Evolutionary conservation across 139 green algal species (phyloP).

Genomic region (Mychonastes homosphaera): DNA sequence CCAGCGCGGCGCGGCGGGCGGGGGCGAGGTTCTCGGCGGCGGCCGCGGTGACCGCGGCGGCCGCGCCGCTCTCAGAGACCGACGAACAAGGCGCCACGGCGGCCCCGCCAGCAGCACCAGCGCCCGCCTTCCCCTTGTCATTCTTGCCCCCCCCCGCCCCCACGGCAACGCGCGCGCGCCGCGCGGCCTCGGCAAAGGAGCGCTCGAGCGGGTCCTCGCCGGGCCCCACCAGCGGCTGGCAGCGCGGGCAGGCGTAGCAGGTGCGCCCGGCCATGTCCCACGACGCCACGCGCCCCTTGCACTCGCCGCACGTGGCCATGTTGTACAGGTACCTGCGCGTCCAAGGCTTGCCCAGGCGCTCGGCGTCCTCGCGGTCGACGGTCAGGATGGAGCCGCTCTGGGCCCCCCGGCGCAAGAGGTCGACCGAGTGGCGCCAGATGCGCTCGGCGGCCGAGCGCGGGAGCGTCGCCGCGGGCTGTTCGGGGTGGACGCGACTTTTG

Average conservation of each 20-base stretch:
- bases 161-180: too few relatives aligned
- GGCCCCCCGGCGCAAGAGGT: constrained; percentile 64
- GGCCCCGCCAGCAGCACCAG: too few relatives aligned
- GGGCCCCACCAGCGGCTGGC: constrained; percentile 45
- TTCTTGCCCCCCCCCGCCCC: too few relatives aligned
- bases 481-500: constrained; percentile 66
- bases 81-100: too few relatives aligned
- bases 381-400: constrained; percentile 69
- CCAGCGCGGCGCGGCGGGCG: too few relatives aligned
- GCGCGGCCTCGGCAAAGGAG: too few relatives aligned
- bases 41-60: too few relatives aligned
- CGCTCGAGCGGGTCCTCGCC: neutral
- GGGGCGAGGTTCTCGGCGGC: too few relatives aligned
- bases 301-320: constrained; percentile 56
- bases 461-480: constrained; percentile 48
- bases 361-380: constrained; percentile 68
- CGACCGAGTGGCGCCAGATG: constrained; percentile 45
- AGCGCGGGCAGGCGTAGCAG: constrained; percentile 60
- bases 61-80: too few relatives aligned
- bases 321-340: constrained; percentile 84
- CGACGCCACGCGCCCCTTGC: constrained; percentile 35
- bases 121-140: too few relatives aligned
- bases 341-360: constrained; percentile 53
- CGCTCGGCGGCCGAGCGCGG: constrained; percentile 40
- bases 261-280: constrained; percentile 70